A percentile compares a stretch with the other conserved stretches of the same genome.
phyloP scores from a whole-genome alignment of 495 filamentous ascomycete genomes.

The Gamarada debralockiae region DNA sequence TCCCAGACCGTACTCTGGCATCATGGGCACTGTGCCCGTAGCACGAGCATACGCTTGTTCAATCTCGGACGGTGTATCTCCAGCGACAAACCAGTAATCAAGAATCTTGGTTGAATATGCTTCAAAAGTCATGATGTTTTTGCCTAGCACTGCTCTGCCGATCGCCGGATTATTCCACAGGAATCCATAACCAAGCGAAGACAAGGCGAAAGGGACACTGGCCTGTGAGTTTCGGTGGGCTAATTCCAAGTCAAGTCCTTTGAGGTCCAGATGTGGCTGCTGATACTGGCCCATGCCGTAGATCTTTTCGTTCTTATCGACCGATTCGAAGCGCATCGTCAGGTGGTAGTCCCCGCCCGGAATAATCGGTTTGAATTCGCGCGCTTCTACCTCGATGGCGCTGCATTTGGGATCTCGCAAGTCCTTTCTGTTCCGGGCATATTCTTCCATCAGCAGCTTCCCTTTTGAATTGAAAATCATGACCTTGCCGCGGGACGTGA shows the following conservation, averaged over 20 bases:
- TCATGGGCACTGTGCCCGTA: constrained; percentile 53
- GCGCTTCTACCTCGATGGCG: constrained; percentile 47
- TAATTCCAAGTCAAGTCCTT: constrained; percentile 52
- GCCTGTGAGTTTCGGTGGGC: constrained; percentile 61
- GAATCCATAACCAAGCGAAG: constrained; percentile 51
- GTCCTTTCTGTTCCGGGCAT: constrained; percentile 46
- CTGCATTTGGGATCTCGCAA: constrained; percentile 50
- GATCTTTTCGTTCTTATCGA: constrained; percentile 47
- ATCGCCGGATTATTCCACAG: constrained; percentile 57
- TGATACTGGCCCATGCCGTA: constrained; percentile 65
- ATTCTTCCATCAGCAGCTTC: constrained; percentile 50
- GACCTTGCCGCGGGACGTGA: constrained; percentile 44
- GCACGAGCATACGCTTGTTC: constrained; percentile 45
- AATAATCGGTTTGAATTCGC: constrained; percentile 46
- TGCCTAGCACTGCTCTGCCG: constrained; percentile 51
- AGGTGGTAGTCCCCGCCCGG: constrained; percentile 51
- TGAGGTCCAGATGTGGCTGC: constrained; percentile 50
- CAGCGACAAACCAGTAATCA: constrained; percentile 58
- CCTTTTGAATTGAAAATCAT: constrained; percentile 43
- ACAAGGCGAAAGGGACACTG: constrained; percentile 52
- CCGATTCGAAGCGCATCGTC: constrained; percentile 49
- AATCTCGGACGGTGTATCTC: constrained; percentile 48
- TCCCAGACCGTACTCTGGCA: constrained; percentile 59
- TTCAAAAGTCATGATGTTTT: constrained; percentile 56
- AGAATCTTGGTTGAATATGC: constrained; percentile 46